Evolutionary conservation across 352 stramenopile genomes (phyloP), one percentile per base, ranked within the genome.

Genomic region (Globisporangium orthogonon): DNA sequence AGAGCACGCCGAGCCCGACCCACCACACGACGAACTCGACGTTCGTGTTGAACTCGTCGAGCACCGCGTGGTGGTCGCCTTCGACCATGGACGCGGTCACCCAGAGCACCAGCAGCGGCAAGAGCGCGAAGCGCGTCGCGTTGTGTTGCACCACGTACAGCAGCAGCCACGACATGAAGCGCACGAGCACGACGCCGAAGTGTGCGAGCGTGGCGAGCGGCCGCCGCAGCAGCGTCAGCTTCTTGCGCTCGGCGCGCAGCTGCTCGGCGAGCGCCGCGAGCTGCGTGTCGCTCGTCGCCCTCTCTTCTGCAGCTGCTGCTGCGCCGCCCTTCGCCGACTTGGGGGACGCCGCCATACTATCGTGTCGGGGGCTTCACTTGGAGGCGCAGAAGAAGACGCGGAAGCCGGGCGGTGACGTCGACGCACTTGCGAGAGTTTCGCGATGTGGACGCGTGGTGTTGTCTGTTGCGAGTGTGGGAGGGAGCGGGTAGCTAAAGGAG

Each of bases 1-100:
- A 98, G 40, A 98, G 82, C 49, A 98, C 87, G 52, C 93, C 93
- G 28, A 98, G 83, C 1, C 91, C 89, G 50, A 98, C 75, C 93
- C 93, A 98, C 89, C 91, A 98, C 47, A 93, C 82, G 33, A 96
- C 73, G 68, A 96, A 97, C 74, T 94, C 74, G 60, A 87, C 76
- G 39, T 77, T 82, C 49, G 65, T 67, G 67, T 94, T 94, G 70
- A 95, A 86, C 57, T 94, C 79, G 57, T 93, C 82, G 43, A 95
- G 69, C n/a, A 86, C 44, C 44, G 54, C 55, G 45, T 87, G 86
- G 69, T 95, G 83, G 17, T 80, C 60, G n/a, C 86, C 86, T 11
- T 89, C 71, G 9, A 72, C 60, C 33, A 78, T 64, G n/a, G 82
- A 85, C n/a, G 83, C 80, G 5, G 60, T 63, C 44, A 87, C 49